Conservation (phyloP, 1,284 basidiomycete species). For the Paramarasmius palmivorus region DNA sequence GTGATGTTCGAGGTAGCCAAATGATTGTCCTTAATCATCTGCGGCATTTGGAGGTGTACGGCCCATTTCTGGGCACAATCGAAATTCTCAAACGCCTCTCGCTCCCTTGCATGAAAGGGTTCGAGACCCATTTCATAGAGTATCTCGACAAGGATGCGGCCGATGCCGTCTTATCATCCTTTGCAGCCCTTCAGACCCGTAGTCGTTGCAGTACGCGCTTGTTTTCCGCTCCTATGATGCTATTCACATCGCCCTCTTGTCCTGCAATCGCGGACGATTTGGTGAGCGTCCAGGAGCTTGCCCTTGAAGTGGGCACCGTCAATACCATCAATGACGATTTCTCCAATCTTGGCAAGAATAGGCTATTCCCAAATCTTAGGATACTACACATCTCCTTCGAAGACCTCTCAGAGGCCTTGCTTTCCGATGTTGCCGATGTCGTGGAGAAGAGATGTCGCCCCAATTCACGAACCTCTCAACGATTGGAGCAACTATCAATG, state of each 20-base stretch:
- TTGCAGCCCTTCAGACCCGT: neutral
- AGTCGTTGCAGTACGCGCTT: neutral
- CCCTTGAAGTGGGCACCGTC: neutral
- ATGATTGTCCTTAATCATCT: no score
- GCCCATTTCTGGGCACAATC: no score
- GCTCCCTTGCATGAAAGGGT: no score
- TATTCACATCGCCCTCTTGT: neutral
- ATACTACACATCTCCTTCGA: no score
- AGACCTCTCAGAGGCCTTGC: no score
- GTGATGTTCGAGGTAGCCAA: no score
- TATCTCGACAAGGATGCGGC: neutral
- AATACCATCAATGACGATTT: neutral
- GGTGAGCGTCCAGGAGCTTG: neutral
- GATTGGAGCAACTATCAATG: no score
- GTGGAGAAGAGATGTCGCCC: no score
- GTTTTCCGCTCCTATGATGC: neutral
- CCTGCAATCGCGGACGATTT: neutral
- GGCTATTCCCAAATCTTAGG: neutral
- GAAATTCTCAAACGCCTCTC: no score
- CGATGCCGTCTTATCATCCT: neutral
- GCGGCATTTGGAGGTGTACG: no score
- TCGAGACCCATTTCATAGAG: neutral
- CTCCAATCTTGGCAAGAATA: neutral
- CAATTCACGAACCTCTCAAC: no score
- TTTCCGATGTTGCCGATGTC: no score